These are phyloP conservation scores for Wickerhamomyces strasburgensis DNA, from an alignment of 805 yeast genomes.

Conservation along the genomic window DNA sequence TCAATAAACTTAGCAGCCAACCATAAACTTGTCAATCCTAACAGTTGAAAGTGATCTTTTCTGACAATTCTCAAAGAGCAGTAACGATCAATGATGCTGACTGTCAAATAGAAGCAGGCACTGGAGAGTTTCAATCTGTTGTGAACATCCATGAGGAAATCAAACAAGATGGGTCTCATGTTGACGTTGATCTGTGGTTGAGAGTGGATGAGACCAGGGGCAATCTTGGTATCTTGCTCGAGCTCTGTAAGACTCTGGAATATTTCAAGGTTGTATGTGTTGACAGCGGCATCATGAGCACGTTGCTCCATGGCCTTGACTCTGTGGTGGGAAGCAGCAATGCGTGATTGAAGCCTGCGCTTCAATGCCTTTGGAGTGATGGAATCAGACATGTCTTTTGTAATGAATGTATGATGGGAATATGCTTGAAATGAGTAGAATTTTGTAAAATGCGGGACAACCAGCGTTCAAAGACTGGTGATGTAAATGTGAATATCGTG, in stretches of 20 bases:
- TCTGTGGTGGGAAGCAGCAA: constrained; percentile 33
- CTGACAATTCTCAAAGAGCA: constrained; percentile 76
- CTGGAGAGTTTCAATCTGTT: constrained; percentile 57
- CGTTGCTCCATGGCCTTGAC: constrained; percentile 43
- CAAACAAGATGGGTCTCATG: constrained; percentile 76
- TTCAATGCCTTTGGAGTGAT: constrained; percentile 21
- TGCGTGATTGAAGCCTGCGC: constrained; percentile 22
- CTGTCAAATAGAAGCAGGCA: constrained; percentile 61
- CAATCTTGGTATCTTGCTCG: constrained; percentile 27
- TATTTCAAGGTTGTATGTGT: constrained; percentile 42
- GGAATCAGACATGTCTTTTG: constrained; percentile 1
- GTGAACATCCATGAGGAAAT: constrained; percentile 72
- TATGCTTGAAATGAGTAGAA: no score
- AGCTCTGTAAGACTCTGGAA: constrained; percentile 30
- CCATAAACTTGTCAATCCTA: constrained; percentile 88
- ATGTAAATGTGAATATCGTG: no score
- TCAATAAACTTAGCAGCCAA: constrained; percentile 77
- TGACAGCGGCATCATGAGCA: constrained; percentile 38
- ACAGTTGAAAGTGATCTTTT: constrained; percentile 77
- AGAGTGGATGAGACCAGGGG: constrained; percentile 27
- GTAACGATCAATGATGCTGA: constrained; percentile 78
- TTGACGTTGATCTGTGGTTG: constrained; percentile 38
- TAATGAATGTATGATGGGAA: no score
- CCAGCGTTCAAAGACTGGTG: no score
- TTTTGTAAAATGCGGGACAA: background rate